Evolutionary conservation across 306 rosid species (phyloP).

Genomic region (Dryas drummondii): DNA sequence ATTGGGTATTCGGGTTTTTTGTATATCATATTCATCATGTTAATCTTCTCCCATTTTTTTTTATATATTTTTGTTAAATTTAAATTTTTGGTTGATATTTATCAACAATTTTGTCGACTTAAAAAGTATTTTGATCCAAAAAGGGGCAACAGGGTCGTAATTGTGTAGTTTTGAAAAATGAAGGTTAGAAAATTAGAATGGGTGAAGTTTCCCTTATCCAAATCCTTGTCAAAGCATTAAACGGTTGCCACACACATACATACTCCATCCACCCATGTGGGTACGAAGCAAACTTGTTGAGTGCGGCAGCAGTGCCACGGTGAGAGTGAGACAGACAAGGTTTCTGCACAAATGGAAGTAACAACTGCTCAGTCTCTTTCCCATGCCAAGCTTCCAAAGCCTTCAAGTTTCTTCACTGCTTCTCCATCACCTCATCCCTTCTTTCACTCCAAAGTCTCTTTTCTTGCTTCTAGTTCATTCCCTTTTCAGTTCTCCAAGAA

Average conservation of each 20-base stretch:
- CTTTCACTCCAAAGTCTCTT: slow-evolving; percentile 34
- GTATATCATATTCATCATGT: too few species aligned
- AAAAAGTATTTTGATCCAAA: too few species aligned
- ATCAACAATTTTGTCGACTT: too few species aligned
- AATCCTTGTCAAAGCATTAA: slow-evolving; percentile 42
- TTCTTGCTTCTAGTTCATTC: slow-evolving; percentile 32
- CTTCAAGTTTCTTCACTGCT: slow-evolving; percentile 33
- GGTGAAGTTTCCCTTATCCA: slow-evolving; percentile 35
- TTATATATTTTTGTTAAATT: too few species aligned
- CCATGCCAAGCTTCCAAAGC: not conserved
- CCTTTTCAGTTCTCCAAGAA: slow-evolving; percentile 32
- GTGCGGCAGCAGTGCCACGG: too few species aligned
- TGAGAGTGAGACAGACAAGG: not conserved
- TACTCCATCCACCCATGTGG: slow-evolving; percentile 8
- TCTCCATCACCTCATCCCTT: not conserved
- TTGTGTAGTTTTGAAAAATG: too few species aligned
- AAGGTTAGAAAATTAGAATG: too few species aligned
- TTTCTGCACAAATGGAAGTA: slow-evolving; percentile 46
- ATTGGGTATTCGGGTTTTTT: too few species aligned
- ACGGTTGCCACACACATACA: slow-evolving; percentile 43
- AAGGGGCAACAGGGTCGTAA: too few species aligned
- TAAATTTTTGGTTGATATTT: too few species aligned
- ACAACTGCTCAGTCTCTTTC: slow-evolving; percentile 37
- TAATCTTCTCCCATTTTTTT: too few species aligned
- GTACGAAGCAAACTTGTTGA: too few species aligned